Base-by-base conservation (phyloP, 352 stramenopile genomes). In the Globisporangium rhizosaccharum region DNA sequence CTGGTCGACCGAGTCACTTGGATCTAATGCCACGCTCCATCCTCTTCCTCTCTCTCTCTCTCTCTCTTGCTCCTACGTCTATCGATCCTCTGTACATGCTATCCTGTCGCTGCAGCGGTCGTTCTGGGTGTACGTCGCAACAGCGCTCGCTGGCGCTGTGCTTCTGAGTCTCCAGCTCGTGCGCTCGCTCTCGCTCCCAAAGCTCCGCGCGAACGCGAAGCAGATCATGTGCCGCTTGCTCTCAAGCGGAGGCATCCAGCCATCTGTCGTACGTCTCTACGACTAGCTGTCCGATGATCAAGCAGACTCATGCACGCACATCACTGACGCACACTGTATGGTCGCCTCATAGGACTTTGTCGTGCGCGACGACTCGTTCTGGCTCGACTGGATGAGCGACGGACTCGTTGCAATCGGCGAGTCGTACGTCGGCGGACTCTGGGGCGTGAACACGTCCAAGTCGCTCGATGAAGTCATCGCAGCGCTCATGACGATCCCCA, bases 371-470 rank as follows among this genome's bases (percentile, higher is more conserved):
- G 76, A 90, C 41, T 78, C 81, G 0, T 88, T 94, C 56, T 94
- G 85, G 85, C 66, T 94, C 11, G 85, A 94, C 62, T 94, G 85
- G 85, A 92, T 94, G 82, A 87, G 80, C 42, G 82, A 92, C 30
- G 85, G 85, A 2, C 76, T 94, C 15, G 72, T 94, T 8, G 80
- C 80, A 10, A 94, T 94, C 46, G 85, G 85, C 9, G 85, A 94
- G 53, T 90, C 85, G 1, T 94, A 91, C 56, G 72, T 94, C 1
- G 81, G 77, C 20, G 82, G 80, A 1, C 60, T 92, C n/a, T 94
- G 85, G 82, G 69, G 70, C 10, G 73, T 76, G 1, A 85, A 85
- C 36, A 62, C 77, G 7, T 59, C 66, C 45, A 65, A 77, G 48
- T 74, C 79, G 9, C 61, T 94, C 15, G 85, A 94, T 49, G 79